A percentile compares a stretch with the other conserved stretches of the same genome.
phyloP scores from a whole-genome alignment of 1,284 basidiomycete genomes.

The Cryptococcus wingfieldii region DNA sequence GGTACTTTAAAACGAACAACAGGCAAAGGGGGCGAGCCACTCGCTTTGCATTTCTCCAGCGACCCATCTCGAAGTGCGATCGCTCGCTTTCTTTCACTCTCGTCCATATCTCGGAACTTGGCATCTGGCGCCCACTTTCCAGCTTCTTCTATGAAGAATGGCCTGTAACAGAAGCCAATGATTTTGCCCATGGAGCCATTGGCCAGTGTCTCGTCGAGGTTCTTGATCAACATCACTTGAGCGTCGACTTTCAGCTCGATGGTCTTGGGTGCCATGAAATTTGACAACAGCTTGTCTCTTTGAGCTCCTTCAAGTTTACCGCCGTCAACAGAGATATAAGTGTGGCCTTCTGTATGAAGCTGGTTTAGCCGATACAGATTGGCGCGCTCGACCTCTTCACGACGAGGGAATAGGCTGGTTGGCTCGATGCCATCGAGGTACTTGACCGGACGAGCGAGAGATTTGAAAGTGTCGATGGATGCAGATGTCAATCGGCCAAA shows the following conservation, averaged over 20 bases:
- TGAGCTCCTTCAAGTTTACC: conserved; percentile 55
- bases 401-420: conserved; percentile 80
- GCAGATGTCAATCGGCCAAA: conserved; percentile 62
- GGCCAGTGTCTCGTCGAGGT: conserved; percentile 66
- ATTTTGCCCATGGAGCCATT: conserved; percentile 79
- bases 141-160: conserved; percentile 25
- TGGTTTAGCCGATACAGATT: conserved; percentile 62
- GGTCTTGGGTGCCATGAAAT: conserved; percentile 63
- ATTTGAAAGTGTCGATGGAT: conserved; percentile 61
- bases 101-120: conserved; percentile 14
- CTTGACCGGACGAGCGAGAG: conserved; percentile 54
- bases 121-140: conserved; percentile 29
- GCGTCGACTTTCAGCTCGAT: conserved; percentile 66
- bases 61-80: conserved; percentile 41
- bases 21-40: conserved; percentile 54
- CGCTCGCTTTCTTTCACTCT: conserved; percentile 45
- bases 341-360: conserved; percentile 50
- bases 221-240: conserved; percentile 70
- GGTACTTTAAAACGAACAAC: conserved; percentile 72
- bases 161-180: conserved; percentile 57
- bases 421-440: conserved; percentile 72
- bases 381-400: conserved; percentile 73
- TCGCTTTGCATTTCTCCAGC: conserved; percentile 31
- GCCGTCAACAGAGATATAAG: conserved; percentile 56
- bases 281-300: conserved; percentile 62